phyloP scores from a whole-genome alignment of 257 asterid genomes.

The Przewalskia tangutica region DNA sequence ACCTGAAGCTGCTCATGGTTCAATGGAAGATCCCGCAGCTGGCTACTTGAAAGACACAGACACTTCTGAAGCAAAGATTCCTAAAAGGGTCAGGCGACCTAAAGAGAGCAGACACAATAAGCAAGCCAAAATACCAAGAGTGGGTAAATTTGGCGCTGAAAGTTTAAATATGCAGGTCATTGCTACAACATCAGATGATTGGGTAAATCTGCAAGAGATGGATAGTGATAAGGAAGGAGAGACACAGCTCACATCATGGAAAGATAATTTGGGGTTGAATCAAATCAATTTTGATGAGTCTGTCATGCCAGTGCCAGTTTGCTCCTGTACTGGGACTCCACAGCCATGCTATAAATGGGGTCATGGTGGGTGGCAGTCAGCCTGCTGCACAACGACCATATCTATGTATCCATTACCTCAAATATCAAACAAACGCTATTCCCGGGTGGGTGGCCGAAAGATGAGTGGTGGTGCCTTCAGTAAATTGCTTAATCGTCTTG shows the following conservation, averaged over 20 bases:
- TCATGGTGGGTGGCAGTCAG: constrained; percentile 91
- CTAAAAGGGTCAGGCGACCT: constrained; percentile 44
- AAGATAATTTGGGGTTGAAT: constrained; percentile 64
- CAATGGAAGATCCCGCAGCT: constrained; percentile 27
- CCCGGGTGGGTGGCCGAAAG: constrained; percentile 82
- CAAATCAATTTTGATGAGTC: constrained; percentile 73
- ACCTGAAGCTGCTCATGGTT: constrained; percentile 35
- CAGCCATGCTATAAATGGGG: constrained; percentile 97
- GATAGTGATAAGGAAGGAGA: constrained; percentile 51
- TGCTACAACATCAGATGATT: constrained; percentile 29
- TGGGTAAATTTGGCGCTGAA: constrained; percentile 44
- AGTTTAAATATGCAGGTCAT: constrained; percentile 31
- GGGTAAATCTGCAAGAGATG: constrained; percentile 30
- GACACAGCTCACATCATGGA: constrained; percentile 52
- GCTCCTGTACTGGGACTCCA: constrained; percentile 86
- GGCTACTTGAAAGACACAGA: constrained; percentile 26
- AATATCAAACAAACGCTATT: constrained; percentile 65
- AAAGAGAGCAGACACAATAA: constrained; percentile 39
- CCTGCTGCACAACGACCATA: constrained; percentile 77
- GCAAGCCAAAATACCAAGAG: constrained; percentile 33
- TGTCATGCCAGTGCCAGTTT: constrained; percentile 84
- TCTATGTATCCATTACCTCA: constrained; percentile 90
- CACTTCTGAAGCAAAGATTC: constrained; percentile 35
- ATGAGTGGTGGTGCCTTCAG: constrained; percentile 82
- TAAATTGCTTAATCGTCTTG: constrained; percentile 74